Evolutionary conservation across 176 grass and related monocot species (phyloP).

Genomic region (Phoenix roebelenii): DNA sequence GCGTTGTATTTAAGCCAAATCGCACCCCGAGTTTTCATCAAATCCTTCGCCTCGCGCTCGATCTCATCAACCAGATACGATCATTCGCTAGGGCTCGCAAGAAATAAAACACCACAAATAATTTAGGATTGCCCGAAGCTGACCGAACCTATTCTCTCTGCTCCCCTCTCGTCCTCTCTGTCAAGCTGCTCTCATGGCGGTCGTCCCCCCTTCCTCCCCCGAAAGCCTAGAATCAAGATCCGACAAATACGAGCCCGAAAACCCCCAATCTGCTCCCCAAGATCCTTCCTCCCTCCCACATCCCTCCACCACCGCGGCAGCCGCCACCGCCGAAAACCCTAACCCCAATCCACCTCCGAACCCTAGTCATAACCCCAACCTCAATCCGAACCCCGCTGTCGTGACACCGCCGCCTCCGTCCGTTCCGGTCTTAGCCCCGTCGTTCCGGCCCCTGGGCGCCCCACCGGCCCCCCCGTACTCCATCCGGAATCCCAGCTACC

Average conservation of each 20-base stretch:
- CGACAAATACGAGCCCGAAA: slow-evolving; percentile 3
- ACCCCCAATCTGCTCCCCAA: background rate
- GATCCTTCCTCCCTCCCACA: slow-evolving; percentile 8
- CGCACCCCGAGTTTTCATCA: too few species aligned
- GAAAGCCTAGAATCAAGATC: slow-evolving; percentile 8
- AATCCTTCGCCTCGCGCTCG: too few species aligned
- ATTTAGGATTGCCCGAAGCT: too few species aligned
- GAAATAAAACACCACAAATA: too few species aligned
- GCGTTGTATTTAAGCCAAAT: too few species aligned
- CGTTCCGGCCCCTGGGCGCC: slow-evolving; percentile 20
- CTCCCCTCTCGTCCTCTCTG: background rate
- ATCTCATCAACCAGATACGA: too few species aligned
- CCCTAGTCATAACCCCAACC: slow-evolving; percentile 12
- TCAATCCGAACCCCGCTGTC: slow-evolving; percentile 1
- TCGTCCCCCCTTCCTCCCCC: slow-evolving; percentile 21
- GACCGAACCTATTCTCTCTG: background rate
- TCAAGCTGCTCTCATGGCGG: slow-evolving; percentile 25
- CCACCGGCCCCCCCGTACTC: slow-evolving; percentile 10
- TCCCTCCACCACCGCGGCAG: background rate
- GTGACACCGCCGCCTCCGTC: slow-evolving; percentile 1
- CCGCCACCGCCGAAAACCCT: background rate
- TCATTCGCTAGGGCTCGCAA: too few species aligned
- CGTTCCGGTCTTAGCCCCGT: slow-evolving; percentile 1
- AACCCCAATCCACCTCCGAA: background rate
- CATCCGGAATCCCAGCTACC: slow-evolving; percentile 16